These are phyloP conservation scores for Colletotrichum sp. DNA, from an alignment of 2,329 filamentous ascomycete genomes.

Conservation along the genomic window DNA sequence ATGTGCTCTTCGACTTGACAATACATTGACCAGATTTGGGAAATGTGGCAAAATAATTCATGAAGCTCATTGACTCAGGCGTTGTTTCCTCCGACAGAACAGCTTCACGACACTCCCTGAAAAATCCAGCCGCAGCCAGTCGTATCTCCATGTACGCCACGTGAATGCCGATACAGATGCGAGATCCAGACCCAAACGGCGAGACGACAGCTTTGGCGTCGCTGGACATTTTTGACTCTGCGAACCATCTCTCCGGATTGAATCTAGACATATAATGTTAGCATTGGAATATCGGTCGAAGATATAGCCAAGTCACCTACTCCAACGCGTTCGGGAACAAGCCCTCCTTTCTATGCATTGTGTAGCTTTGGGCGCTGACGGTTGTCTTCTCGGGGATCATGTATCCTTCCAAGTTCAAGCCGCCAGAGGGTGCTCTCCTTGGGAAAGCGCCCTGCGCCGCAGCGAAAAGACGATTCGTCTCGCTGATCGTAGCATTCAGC, in stretches of 20 bases:
- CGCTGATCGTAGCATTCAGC: constrained; percentile 47
- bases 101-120: constrained; percentile 47
- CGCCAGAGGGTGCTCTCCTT: constrained; percentile 42
- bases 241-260: neutral
- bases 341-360: constrained; percentile 46
- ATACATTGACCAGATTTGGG: neutral
- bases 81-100: constrained; percentile 17
- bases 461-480: constrained; percentile 48
- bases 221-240: constrained; percentile 23
- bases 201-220: constrained; percentile 53
- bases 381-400: constrained; percentile 42
- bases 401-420: constrained; percentile 41
- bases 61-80: neutral
- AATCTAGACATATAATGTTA: neutral
- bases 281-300: neutral
- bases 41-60: neutral
- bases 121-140: constrained; percentile 56
- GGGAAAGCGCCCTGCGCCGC: constrained; percentile 44
- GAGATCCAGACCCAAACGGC: constrained; percentile 57
- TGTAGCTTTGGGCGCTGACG: constrained; percentile 49
- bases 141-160: constrained; percentile 62
- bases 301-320: neutral
- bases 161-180: constrained; percentile 60
- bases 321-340: constrained; percentile 46
- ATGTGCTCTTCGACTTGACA: neutral